Evolutionary conservation across 306 rosid species (phyloP), one percentile per base, ranked within the genome.

Genomic region (Vigna unguiculata): DNA sequence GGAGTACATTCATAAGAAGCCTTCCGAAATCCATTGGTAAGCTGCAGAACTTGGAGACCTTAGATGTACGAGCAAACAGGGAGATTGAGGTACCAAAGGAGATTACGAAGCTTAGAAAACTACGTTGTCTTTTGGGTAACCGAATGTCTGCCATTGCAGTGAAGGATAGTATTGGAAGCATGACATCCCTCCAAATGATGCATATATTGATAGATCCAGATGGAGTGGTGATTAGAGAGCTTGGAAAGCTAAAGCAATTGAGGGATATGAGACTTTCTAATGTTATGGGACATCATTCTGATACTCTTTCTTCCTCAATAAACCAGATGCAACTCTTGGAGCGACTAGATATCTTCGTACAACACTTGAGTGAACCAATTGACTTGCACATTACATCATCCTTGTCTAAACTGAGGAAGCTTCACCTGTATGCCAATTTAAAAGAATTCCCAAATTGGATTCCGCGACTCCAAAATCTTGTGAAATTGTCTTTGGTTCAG

Each of bases 401-500:
- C 7, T 4, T 4, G 6, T 13, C 2, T 3, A 46, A n/a, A 12
- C 19, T 15, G 4, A 47, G 7, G 52, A 4, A 47, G 52, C 52
- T 47, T 47, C 16, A 0, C 0, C 7, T 47, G 19, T 0, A 0
- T 5, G 52, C 19, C 19, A 47, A 0, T 0, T 47, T 14, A 47
- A 15, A 47, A 15, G n/a, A 47, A 3, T 5, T 47, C 2, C 52
- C 43, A 38, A 2, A 15, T 47, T n/a, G n/a, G n/a, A n/a, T n/a
- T n/a, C n/a, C n/a, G n/a, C n/a, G n/a, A 0, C 46, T 48, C 14
- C 24, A 48, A 14, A 7, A 69, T 48, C 74, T 69, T 16, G 60
- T 69, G 13, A 69, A 9, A 1, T n/a, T 69, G 46, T 2, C 40
- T 0, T 12, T 67, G 19, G 0, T 0, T 0, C 0, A 0, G 0